Conservation (phyloP, 805 yeast genomes). For the Cyberlindnera suaveolens region DNA sequence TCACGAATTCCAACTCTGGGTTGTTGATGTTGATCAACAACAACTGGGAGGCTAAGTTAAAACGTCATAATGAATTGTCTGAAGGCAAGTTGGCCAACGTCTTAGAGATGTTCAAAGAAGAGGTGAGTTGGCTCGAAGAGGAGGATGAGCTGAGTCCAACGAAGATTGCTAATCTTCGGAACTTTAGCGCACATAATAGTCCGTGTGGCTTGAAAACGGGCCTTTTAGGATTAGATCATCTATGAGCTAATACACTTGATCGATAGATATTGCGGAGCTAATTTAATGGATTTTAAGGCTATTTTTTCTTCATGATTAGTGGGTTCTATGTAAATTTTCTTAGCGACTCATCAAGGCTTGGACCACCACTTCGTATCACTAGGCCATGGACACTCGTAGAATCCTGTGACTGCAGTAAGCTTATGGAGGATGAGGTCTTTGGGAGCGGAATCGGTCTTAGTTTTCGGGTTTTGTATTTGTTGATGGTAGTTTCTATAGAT, state of each 20-base stretch:
- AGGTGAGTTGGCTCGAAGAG: slow-evolving; percentile 26
- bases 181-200: slow-evolving; percentile 20
- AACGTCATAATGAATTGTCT: slow-evolving; percentile 38
- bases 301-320: too few species aligned
- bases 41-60: slow-evolving; percentile 36
- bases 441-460: slow-evolving; percentile 1
- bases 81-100: slow-evolving; percentile 37
- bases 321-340: background rate
- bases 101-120: slow-evolving; percentile 37
- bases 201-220: slow-evolving; percentile 15
- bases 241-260: too few species aligned
- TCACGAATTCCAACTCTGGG: slow-evolving; percentile 11
- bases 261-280: background rate
- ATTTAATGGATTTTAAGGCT: background rate
- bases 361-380: background rate
- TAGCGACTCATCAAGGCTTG: background rate
- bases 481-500: background rate
- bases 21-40: slow-evolving; percentile 29
- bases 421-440: background rate
- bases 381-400: slow-evolving; percentile 1
- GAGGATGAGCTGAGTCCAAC: slow-evolving; percentile 9
- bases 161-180: slow-evolving; percentile 10
- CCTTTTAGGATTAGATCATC: background rate
- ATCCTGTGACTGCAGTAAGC: background rate
- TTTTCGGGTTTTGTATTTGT: background rate